Evolutionary conservation across 805 yeast genomes (phyloP), one percentile per base, ranked within the genome.

Genomic region (Wickerhamomyces alni): DNA sequence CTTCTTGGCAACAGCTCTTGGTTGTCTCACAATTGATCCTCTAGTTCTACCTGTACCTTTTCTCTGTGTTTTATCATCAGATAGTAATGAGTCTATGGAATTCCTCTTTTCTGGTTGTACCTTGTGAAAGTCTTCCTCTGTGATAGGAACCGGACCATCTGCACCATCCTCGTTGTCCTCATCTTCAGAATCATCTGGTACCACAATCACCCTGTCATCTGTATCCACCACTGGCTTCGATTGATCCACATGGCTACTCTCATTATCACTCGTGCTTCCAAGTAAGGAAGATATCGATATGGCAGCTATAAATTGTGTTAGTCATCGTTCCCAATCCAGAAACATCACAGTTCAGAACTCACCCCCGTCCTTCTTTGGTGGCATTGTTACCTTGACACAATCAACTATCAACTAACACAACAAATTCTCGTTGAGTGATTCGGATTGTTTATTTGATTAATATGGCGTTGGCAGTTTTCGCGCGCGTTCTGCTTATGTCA

Each of bases 1-100:
- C 37, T 41, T 37, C 31, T 44, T 34, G 8, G 25, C 10, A 2
- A 35, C 31, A 15, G 31, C 40, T 28, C 41, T 40, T 15, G 44
- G 41, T 26, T 37, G 33, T 18, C 38, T 35, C 2, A 29, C 26
- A 34, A 24, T 40, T 16, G 35, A 32, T 10, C 11, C 28, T 19
- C 5, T 12, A 19, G 17, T 11, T 22, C 15, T 33, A 3, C 4
- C 18, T 17, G n/a, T 5, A 11, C 22, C 11, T 15, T 22, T 17
- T 28, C n/a, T 11, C 17, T 10, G 3, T 4, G 13, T 17, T n/a
- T 8, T 32, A 15, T 26, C 8, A 31, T 8, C 22, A n/a, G 21
- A 17, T 6, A 17, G 6, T 15, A 30, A 11, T 17, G 33, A 10
- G 4, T 24, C 16, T 10, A 29, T 29, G 6, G 31, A 29, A n/a